Base-by-base conservation (phyloP, 345 rosid genomes). In the Conringia planisiliqua region DNA sequence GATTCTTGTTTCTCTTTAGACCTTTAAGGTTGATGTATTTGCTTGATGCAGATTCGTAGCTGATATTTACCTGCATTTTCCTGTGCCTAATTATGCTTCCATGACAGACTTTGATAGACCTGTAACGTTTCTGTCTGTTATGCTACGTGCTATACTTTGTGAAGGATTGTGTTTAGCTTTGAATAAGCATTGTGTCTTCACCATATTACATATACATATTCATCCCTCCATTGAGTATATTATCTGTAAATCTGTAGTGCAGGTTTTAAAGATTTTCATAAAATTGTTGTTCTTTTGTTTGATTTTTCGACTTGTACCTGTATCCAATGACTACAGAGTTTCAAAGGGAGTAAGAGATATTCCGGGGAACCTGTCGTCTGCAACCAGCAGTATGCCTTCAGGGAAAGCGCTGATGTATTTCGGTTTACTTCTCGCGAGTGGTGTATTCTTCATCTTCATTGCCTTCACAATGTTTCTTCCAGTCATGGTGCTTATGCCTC, bases 391-490 rank as follows among this genome's bases (percentile, higher is more conserved):
- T 80, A 87, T 95, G 47, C 96, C 97, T 66, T 95, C 97, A 8
- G 99, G 97, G 68, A 92, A 84, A 82, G 77, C 97, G 3, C 84
- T 95, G 13, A 70, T 92, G 88, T 95, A 92, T 51, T 95, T 95
- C 43, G 96, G 96, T 50, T 70, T 92, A 60, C 75, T 95, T 61
- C 87, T 95, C 39, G 93, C 91, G 0, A 82, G 87, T 27, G 97
- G 99, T 8, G 86, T 89, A 40, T 95, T 92, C 86, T 92, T 92
- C 66, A 72, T 92, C 40, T 88, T 95, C 78, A 83, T 92, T 6
- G 91, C 97, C 58, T 91, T 95, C 71, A 87, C 97, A 66, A 88
- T 92, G 91, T 95, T 95, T 79, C 99, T 95, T 62, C 97, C 99
- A 0, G 86, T 92, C 71, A 91, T 92, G 87, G 99, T 92, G 56